phyloP scores from a whole-genome alignment of 1,284 basidiomycete genomes.

The Ustilago hordei region DNA sequence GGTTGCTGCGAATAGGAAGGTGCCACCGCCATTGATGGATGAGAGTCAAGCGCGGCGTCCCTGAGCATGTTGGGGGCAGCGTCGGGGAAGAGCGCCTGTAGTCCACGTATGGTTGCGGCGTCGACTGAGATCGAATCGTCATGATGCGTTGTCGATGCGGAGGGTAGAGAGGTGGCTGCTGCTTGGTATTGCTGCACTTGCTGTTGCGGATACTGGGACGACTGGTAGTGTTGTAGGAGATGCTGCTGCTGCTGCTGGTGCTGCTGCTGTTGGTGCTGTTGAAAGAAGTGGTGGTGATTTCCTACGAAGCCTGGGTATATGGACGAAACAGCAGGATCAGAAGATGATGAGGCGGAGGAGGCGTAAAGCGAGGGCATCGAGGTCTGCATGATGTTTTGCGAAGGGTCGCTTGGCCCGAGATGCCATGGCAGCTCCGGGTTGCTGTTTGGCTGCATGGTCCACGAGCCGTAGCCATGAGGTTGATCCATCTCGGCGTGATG shows the following conservation, averaged over 20 bases:
- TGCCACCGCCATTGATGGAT: background rate
- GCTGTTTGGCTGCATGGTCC: constrained; percentile 22
- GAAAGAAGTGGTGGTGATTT: background rate
- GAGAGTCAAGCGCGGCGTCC: constrained; percentile 9
- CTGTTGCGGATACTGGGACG: background rate
- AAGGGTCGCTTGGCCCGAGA: constrained; percentile 9
- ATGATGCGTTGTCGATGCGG: constrained; percentile 2
- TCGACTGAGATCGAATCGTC: constrained; percentile 7
- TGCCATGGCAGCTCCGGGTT: constrained; percentile 23
- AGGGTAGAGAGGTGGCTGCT: background rate
- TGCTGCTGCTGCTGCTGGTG: too few relatives aligned
- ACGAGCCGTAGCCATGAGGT: constrained; percentile 21
- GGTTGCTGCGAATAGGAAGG: background rate
- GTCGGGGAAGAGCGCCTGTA: constrained; percentile 13
- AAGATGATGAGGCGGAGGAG: constrained; percentile 6
- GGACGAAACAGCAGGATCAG: background rate
- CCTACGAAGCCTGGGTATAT: constrained; percentile 4
- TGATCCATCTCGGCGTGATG: constrained; percentile 21
- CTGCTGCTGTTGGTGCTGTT: background rate
- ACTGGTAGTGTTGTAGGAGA: background rate
- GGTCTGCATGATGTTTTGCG: constrained; percentile 1
- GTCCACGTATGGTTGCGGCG: constrained; percentile 7
- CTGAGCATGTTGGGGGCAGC: constrained; percentile 12
- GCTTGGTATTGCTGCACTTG: constrained; percentile 8
- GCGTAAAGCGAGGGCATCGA: constrained; percentile 10